Evolutionary conservation across 1,284 basidiomycete genomes (phyloP), one percentile per base, ranked within the genome.

Genomic region (Moesziomyces parantarcticus): DNA sequence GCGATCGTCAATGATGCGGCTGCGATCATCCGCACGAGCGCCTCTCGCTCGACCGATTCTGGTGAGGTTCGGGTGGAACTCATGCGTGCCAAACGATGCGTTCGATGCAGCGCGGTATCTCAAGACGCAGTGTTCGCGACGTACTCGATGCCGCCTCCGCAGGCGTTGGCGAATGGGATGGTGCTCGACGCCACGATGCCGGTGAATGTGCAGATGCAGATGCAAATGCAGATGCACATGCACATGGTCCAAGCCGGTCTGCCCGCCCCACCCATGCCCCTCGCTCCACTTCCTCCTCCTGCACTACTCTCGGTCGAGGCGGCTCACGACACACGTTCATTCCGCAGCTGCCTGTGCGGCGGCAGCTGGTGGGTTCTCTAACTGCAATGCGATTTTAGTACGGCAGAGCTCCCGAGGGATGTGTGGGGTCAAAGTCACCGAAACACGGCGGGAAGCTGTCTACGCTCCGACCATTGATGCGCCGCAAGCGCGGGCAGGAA

Each of bases 301-400:
- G 18, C 36, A 5, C 16, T 18, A 14, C 11, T 18, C 11, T 11
- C 11, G 36, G 16, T n/a, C 11, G 16, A 41, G 23, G 22, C 14
- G 1, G 23, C 21, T 9, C 29, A 16, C 23, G 42, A 21, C 5
- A 16, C 18, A 3, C 47, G 50, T 14, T 7, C 20, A 7, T 70
- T 65, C 40, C 60, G 50, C 26, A n/a, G 2, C 21, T 73, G 70
- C 55, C 36, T 73, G 7, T 73, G 70, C 49, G 70, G 70, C 14
- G 70, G 70, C 0, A 8, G 20, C 26, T 73, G 70, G 70, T 73
- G 70, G 70, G 60, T 61, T 6, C 41, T 72, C 43, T 72, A 52
- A n/a, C n/a, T 5, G 3, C 1, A 20, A 40, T 26, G 20, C 42
- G n/a, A 20, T 34, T 26, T 36, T 48, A 65, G 29, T 54, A 65